A percentile compares a stretch with the other conserved stretches of the same genome.
Conservation (phyloP, 169 alveolate genomes). For the Cytauxzoon felis region DNA sequence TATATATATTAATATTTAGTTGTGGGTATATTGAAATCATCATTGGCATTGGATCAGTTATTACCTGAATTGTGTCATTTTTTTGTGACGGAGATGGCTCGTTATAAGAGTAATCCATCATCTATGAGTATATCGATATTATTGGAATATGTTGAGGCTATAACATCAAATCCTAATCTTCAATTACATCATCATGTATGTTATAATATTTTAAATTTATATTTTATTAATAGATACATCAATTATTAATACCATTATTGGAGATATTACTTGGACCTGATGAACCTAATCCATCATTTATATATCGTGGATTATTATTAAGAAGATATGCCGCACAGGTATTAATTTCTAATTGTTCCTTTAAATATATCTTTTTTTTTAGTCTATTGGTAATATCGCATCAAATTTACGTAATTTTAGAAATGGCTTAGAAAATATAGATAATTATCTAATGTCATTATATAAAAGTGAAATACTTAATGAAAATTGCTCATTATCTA, state of each 20-base stretch:
- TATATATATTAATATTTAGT: background rate
- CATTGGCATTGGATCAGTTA: slow-evolving; percentile 62
- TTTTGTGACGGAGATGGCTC: slow-evolving; percentile 37
- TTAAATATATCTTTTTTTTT: background rate
- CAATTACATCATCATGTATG: slow-evolving; percentile 55
- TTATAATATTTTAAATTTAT: background rate
- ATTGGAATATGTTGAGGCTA: slow-evolving; percentile 54
- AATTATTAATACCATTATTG: slow-evolving; percentile 49
- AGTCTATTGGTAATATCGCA: slow-evolving; percentile 45
- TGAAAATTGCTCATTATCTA: slow-evolving; percentile 29
- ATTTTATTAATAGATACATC: slow-evolving; percentile 24
- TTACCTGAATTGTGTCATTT: slow-evolving; percentile 51
- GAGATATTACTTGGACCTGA: slow-evolving; percentile 21
- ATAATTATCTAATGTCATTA: slow-evolving; percentile 40
- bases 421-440: slow-evolving; percentile 55
- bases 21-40: slow-evolving; percentile 25
- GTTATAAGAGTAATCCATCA: slow-evolving; percentile 6
- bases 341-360: background rate
- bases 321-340: slow-evolving; percentile 52
- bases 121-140: slow-evolving; percentile 6
- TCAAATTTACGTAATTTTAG: slow-evolving; percentile 19
- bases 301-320: slow-evolving; percentile 30
- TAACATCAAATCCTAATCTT: slow-evolving; percentile 36
- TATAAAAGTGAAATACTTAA: slow-evolving; percentile 37
- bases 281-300: slow-evolving; percentile 19